A percentile compares a stretch with the other conserved stretches of the same genome.
phyloP scores from a whole-genome alignment of 345 rosid genomes.

The Streptanthus diversifolius region DNA sequence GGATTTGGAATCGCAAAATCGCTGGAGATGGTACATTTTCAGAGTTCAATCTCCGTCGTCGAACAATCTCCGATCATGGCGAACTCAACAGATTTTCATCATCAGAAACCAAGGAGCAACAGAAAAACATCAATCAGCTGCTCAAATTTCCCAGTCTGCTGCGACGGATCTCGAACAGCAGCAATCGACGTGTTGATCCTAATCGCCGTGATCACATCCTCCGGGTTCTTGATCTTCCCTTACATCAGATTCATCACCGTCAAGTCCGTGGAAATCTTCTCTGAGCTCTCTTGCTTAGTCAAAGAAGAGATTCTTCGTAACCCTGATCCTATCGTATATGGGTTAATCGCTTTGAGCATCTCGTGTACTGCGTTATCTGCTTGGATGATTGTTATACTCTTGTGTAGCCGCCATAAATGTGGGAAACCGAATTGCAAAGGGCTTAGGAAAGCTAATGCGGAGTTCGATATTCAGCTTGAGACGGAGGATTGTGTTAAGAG shows the following conservation, averaged over 20 bases:
- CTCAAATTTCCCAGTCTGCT: slow-evolving; percentile 37
- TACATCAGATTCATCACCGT: slow-evolving; percentile 43
- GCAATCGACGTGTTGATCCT: slow-evolving; percentile 66
- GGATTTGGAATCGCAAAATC: slow-evolving; percentile 1
- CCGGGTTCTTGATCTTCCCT: slow-evolving; percentile 74
- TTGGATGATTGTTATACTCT: slow-evolving; percentile 50
- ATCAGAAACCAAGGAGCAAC: slow-evolving; percentile 41
- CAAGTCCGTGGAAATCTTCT: slow-evolving; percentile 41
- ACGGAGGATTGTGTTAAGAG: slow-evolving; percentile 85
- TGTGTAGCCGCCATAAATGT: slow-evolving; percentile 62
- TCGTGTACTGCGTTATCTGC: slow-evolving; percentile 57
- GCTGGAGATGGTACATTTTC: slow-evolving; percentile 60
- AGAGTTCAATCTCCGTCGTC: slow-evolving; percentile 69
- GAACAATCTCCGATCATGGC: slow-evolving; percentile 67
- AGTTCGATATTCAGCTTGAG: slow-evolving; percentile 90
- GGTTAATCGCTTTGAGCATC: slow-evolving; percentile 60
- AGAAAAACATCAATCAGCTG: slow-evolving; percentile 38
- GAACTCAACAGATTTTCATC: slow-evolving; percentile 44
- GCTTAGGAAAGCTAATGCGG: slow-evolving; percentile 59
- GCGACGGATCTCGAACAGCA: slow-evolving; percentile 69
- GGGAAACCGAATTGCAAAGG: slow-evolving; percentile 85
- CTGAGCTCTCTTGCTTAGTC: slow-evolving; percentile 42
- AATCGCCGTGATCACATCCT: slow-evolving; percentile 69
- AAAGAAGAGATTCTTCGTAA: slow-evolving; percentile 61
- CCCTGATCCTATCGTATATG: slow-evolving; percentile 66